phyloP scores from a whole-genome alignment of 1,139 yeast genomes.

The Suhomyces ambrosiae region DNA sequence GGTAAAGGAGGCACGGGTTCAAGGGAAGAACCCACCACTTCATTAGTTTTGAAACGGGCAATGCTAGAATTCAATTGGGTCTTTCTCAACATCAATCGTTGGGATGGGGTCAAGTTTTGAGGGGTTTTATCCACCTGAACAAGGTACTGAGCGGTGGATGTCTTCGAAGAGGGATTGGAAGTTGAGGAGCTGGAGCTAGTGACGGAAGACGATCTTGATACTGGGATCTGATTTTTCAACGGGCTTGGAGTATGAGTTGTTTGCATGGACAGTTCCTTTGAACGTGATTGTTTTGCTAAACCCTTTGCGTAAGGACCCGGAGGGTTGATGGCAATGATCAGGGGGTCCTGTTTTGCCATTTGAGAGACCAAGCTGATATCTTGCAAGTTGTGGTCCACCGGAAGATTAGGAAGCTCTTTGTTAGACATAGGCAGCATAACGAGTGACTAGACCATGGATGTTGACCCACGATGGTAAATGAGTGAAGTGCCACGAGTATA shows the following conservation, averaged over 20 bases:
- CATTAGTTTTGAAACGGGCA: slow-evolving; percentile 22
- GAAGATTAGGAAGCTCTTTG: slow-evolving; percentile 9
- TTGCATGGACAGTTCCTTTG: background rate
- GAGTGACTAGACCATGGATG: background rate
- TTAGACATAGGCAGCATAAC: slow-evolving; percentile 3
- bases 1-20: background rate
- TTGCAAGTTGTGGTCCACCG: slow-evolving; percentile 5
- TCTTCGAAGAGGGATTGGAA: slow-evolving; percentile 10
- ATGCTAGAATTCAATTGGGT: slow-evolving; percentile 29
- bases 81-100: slow-evolving; percentile 38
- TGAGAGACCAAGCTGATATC: slow-evolving; percentile 1
- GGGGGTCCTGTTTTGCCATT: background rate
- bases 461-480: too few species aligned
- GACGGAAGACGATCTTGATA: slow-evolving; percentile 23
- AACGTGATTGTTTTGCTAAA: background rate
- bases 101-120: slow-evolving; percentile 41
- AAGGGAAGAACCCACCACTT: slow-evolving; percentile 9
- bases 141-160: slow-evolving; percentile 20
- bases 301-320: slow-evolving; percentile 3
- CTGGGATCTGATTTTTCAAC: slow-evolving; percentile 19
- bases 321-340: slow-evolving; percentile 4
- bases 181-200: slow-evolving; percentile 18
- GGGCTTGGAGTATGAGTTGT: slow-evolving; percentile 21
- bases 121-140: slow-evolving; percentile 32
- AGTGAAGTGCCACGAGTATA: too few species aligned